Percentiles rank a stretch among this genome's conserved stretches.
Conservation (phyloP, 2,329 filamentous ascomycete species). For the Endoconidiophora polonica region DNA sequence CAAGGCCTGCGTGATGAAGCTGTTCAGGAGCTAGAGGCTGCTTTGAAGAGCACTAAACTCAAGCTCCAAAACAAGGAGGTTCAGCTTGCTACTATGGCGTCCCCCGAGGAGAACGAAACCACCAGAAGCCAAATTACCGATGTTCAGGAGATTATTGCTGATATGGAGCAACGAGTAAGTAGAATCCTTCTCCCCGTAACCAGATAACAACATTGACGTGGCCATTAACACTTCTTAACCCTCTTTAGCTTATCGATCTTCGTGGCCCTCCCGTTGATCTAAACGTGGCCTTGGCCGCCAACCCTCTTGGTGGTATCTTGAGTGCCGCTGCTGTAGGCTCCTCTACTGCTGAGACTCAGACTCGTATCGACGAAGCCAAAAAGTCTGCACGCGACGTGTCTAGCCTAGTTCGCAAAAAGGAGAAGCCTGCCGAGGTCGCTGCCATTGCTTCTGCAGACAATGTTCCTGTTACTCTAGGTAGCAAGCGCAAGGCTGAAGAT, state of each 20-base stretch:
- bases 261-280: slow-evolving; percentile 44
- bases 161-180: slow-evolving; percentile 60
- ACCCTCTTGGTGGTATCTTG: slow-evolving; percentile 38
- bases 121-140: slow-evolving; percentile 48
- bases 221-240: background rate
- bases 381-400: slow-evolving; percentile 58
- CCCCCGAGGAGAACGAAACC: slow-evolving; percentile 49
- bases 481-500: slow-evolving; percentile 37
- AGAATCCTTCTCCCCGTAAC: background rate
- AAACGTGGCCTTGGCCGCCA: slow-evolving; percentile 35
- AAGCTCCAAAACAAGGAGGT: slow-evolving; percentile 56
- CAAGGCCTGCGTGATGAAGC: slow-evolving; percentile 56
- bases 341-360: slow-evolving; percentile 41
- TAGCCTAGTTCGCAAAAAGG: slow-evolving; percentile 55
- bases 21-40: slow-evolving; percentile 51
- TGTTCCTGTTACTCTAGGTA: slow-evolving; percentile 14
- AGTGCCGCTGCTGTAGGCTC: slow-evolving; percentile 43
- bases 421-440: slow-evolving; percentile 14
- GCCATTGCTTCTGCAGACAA: slow-evolving; percentile 14
- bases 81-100: slow-evolving; percentile 43
- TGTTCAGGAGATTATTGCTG: slow-evolving; percentile 59
- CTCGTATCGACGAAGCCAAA: slow-evolving; percentile 53
- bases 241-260: slow-evolving; percentile 47
- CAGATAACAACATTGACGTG: background rate
- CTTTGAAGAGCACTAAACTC: slow-evolving; percentile 54